Conservation (phyloP, 495 filamentous ascomycete genomes). For the Hypomontagnella submonticulosa region DNA sequence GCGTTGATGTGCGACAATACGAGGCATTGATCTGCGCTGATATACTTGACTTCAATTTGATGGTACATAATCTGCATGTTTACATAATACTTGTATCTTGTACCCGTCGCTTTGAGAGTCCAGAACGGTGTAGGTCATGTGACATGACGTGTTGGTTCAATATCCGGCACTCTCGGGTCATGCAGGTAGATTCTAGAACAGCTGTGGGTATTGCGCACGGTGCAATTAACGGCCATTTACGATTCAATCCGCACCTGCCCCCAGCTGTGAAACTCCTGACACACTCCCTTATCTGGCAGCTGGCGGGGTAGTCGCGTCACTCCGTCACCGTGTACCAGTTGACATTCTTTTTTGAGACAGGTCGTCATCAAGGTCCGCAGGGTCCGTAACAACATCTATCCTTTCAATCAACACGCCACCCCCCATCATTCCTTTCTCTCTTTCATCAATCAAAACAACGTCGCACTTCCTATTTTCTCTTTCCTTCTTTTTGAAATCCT, state of each 20-base stretch:
- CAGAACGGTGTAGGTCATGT: constrained; percentile 13
- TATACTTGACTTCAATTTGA: too few species aligned
- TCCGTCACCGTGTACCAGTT: too few species aligned
- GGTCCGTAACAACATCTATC: constrained; percentile 23
- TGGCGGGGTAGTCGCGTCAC: too few species aligned
- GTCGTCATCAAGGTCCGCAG: constrained; percentile 30
- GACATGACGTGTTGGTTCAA: constrained; percentile 27
- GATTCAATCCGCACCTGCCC: not conserved
- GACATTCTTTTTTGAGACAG: constrained; percentile 23
- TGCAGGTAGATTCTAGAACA: constrained; percentile 28
- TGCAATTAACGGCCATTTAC: not conserved
- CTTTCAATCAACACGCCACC: constrained; percentile 34
- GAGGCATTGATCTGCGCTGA: too few species aligned
- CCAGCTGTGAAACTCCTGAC: constrained; percentile 3
- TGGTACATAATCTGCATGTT: too few species aligned
- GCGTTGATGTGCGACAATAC: not conserved
- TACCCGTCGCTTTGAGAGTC: not conserved
- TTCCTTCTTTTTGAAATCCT: constrained; percentile 21
- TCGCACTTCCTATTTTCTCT: constrained; percentile 7
- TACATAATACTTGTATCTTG: not conserved
- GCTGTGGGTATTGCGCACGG: not conserved
- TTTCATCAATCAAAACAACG: constrained; percentile 36
- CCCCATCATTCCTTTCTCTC: constrained; percentile 32
- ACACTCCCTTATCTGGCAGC: not conserved
- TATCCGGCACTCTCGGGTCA: constrained; percentile 23